phyloP scores from a whole-genome alignment of 371 early-diverging fungal species.

The Funneliformis caledonium region DNA sequence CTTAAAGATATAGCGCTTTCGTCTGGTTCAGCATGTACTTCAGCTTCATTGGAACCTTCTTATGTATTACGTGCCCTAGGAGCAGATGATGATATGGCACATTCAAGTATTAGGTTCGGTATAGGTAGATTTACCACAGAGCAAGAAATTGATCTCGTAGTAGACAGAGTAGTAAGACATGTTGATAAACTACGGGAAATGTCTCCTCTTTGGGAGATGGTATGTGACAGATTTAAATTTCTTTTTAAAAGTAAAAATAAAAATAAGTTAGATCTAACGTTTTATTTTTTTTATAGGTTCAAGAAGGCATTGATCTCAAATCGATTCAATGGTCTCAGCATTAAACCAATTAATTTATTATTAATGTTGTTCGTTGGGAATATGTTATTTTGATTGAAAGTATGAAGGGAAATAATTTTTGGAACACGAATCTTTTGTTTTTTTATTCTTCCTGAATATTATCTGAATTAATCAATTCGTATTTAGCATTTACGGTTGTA shows the following conservation, averaged over 20 bases:
- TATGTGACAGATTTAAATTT: constrained; percentile 26
- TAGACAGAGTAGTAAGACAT: constrained; percentile 84
- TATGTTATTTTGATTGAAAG: too few species aligned
- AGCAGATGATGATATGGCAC: constrained; percentile 98
- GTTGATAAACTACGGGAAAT: constrained; percentile 96
- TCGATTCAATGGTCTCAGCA: constrained; percentile 93
- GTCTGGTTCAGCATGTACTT: constrained; percentile 99
- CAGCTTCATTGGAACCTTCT: constrained; percentile 98
- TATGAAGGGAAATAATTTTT: too few species aligned
- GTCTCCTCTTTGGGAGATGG: constrained; percentile 99
- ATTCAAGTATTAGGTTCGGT: constrained; percentile 98
- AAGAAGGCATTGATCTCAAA: constrained; percentile 93
- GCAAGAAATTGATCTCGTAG: constrained; percentile 93
- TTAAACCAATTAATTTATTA: constrained; percentile 47
- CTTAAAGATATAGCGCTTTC: constrained; percentile 98
- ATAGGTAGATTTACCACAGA: constrained; percentile 99
- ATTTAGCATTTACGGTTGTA: too few species aligned
- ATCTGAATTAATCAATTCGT: too few species aligned
- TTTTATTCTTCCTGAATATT: too few species aligned
- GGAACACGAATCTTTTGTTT: too few species aligned
- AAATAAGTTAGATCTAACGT: too few species aligned
- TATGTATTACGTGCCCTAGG: constrained; percentile 99
- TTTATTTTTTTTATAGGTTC: constrained; percentile 53
- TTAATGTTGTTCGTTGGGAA: too few species aligned
- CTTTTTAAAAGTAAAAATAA: background rate